Conservation (phyloP, 495 filamentous ascomycete genomes). For the Parathielavia hyrcaniae region DNA sequence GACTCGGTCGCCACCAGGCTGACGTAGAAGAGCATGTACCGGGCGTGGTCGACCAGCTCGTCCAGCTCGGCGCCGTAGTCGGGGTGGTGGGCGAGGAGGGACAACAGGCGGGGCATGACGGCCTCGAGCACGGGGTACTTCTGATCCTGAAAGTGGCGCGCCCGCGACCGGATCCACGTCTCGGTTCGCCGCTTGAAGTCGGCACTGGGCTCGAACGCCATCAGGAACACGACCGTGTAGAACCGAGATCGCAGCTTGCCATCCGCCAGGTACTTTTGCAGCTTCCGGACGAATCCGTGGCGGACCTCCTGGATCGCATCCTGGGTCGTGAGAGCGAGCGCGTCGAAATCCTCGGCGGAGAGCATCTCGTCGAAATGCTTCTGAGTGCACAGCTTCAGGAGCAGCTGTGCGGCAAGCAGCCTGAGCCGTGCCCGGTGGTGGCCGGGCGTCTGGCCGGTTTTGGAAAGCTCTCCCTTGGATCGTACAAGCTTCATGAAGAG, state of each 20-base stretch:
- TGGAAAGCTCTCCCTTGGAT: conserved; percentile 71
- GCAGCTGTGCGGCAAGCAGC: conserved; percentile 69
- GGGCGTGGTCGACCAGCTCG: conserved; percentile 71
- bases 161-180: conserved; percentile 84
- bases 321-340: conserved; percentile 70
- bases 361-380: conserved; percentile 73
- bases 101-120: conserved; percentile 77
- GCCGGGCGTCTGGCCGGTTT: conserved; percentile 64
- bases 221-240: conserved; percentile 80
- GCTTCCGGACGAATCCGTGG: conserved; percentile 65
- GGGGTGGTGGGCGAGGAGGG: conserved; percentile 87
- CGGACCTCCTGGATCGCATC: conserved; percentile 69
- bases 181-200: conserved; percentile 63
- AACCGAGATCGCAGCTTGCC: conserved; percentile 66
- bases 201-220: conserved; percentile 76
- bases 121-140: conserved; percentile 69
- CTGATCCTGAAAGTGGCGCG: conserved; percentile 45
- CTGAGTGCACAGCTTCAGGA: conserved; percentile 75
- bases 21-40: conserved; percentile 86
- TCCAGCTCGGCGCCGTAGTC: conserved; percentile 67
- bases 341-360: conserved; percentile 65
- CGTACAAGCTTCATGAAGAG: conserved; percentile 68
- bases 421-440: conserved; percentile 70
- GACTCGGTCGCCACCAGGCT: conserved; percentile 73
- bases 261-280: conserved; percentile 78